Conservation (phyloP, 2,329 filamentous ascomycete species). For the Fonsecaea multimorphosa region DNA sequence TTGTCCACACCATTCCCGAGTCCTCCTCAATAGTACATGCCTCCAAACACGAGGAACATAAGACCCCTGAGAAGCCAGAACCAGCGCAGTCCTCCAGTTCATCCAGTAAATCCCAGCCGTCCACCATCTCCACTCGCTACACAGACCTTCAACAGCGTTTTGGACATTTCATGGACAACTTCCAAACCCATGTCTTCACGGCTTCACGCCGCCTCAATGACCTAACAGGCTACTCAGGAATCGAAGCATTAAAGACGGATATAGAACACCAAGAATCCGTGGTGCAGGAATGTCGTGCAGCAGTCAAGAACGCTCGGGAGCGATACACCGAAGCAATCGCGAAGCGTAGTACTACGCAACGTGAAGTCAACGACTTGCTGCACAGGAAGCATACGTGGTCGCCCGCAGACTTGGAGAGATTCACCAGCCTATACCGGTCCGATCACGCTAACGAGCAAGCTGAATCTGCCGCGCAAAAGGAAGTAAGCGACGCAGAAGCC, state of each 20-base stretch:
- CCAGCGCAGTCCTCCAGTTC: conserved; percentile 1
- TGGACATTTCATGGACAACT: conserved; percentile 80
- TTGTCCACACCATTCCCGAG: conserved; percentile 38
- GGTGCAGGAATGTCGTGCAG: conserved; percentile 62
- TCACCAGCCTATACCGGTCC: conserved; percentile 87
- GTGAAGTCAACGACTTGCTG: conserved; percentile 91
- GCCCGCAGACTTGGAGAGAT: conserved; percentile 84
- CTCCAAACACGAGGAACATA: conserved; percentile 17
- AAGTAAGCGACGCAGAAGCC: conserved; percentile 75
- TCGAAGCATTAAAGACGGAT: conserved; percentile 80
- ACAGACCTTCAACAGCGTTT: conserved; percentile 66
- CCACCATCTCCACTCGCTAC: conserved; percentile 59
- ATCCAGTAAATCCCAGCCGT: conserved; percentile 53
- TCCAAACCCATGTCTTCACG: conserved; percentile 82
- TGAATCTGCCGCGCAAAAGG: conserved; percentile 73
- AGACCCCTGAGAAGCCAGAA: conserved; percentile 6
- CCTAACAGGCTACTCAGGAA: conserved; percentile 90
- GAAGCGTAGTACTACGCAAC: conserved; percentile 84
- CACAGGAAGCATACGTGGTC: conserved; percentile 95
- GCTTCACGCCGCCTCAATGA: conserved; percentile 91
- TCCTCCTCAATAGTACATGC: conserved; percentile 37
- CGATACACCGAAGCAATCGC: conserved; percentile 83
- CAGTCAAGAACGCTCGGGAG: conserved; percentile 73
- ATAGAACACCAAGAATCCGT: conserved; percentile 71
- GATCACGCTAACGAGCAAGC: conserved; percentile 93